Evolutionary conservation across 352 stramenopile species (phyloP).

Genomic region (Pythium chondricola): DNA sequence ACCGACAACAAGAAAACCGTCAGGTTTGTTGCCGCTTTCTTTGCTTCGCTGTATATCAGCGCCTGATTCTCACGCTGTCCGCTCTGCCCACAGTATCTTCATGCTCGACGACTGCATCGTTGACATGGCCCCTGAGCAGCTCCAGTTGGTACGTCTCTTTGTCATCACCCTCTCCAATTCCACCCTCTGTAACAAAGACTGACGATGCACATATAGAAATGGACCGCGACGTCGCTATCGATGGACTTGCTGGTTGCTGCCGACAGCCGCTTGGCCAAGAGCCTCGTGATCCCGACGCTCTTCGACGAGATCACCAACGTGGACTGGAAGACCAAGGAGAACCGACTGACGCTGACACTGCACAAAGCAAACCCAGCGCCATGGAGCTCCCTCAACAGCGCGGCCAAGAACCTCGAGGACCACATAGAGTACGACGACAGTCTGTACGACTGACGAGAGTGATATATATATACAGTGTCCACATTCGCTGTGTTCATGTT

Average conservation of each 20-base stretch:
- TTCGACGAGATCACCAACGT: slow-evolving; percentile 63
- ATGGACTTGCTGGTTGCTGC: slow-evolving; percentile 48
- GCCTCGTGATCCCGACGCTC: slow-evolving; percentile 65
- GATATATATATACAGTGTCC: neutral
- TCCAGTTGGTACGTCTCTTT: slow-evolving; percentile 43
- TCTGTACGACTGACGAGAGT: slow-evolving; percentile 53
- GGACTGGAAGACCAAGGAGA: slow-evolving; percentile 49
- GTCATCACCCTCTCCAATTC: too few species aligned
- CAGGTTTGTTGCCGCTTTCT: slow-evolving; percentile 27
- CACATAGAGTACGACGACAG: slow-evolving; percentile 84
- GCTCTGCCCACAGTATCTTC: slow-evolving; percentile 70
- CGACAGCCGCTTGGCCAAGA: slow-evolving; percentile 41
- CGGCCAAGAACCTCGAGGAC: slow-evolving; percentile 73
- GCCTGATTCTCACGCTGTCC: too few species aligned
- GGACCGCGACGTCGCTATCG: slow-evolving; percentile 71
- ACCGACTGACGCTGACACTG: slow-evolving; percentile 64
- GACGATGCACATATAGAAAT: too few species aligned
- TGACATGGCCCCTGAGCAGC: slow-evolving; percentile 48
- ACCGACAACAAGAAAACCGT: slow-evolving; percentile 65
- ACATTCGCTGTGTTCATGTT: too few species aligned
- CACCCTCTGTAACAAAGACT: too few species aligned
- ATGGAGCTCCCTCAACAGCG: slow-evolving; percentile 80
- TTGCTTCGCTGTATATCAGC: too few species aligned
- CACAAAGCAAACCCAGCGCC: slow-evolving; percentile 44
- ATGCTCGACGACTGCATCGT: slow-evolving; percentile 51